Evolutionary conservation across 352 stramenopile species (phyloP).

Genomic region (Globisporangium middletonii): DNA sequence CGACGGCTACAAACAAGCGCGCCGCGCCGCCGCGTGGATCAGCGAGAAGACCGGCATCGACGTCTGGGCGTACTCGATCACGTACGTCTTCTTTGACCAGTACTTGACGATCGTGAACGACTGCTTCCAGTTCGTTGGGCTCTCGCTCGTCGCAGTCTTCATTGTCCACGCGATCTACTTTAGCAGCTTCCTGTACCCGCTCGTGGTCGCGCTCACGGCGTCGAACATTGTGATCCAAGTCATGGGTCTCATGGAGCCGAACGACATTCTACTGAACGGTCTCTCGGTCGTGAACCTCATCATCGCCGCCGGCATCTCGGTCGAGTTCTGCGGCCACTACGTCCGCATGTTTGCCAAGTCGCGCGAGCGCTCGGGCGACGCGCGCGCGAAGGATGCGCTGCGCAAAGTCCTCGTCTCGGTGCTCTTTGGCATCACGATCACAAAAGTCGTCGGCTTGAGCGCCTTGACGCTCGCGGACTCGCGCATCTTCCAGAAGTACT

Average conservation of each 20-base stretch:
- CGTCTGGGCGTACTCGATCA: slow-evolving; percentile 60
- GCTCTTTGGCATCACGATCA: slow-evolving; percentile 84
- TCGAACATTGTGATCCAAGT: slow-evolving; percentile 54
- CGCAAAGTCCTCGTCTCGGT: slow-evolving; percentile 60
- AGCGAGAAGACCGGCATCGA: slow-evolving; percentile 58
- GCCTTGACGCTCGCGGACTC: slow-evolving; percentile 77
- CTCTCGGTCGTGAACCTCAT: slow-evolving; percentile 81
- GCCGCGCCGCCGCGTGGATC: slow-evolving; percentile 56
- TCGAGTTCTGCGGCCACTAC: slow-evolving; percentile 80
- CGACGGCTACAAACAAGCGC: slow-evolving; percentile 47
- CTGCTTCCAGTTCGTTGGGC: slow-evolving; percentile 41
- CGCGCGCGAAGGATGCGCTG: slow-evolving; percentile 44
- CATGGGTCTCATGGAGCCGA: slow-evolving; percentile 52
- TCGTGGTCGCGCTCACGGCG: slow-evolving; percentile 34
- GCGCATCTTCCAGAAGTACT: slow-evolving; percentile 88
- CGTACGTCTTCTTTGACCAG: slow-evolving; percentile 65
- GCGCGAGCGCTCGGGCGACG: slow-evolving; percentile 21
- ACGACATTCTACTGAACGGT: slow-evolving; percentile 71
- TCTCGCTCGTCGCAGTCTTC: slow-evolving; percentile 42
- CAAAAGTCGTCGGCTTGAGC: slow-evolving; percentile 80
- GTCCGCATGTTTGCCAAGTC: slow-evolving; percentile 54
- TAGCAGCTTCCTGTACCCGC: slow-evolving; percentile 34
- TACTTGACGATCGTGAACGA: slow-evolving; percentile 54
- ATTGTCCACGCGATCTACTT: slow-evolving; percentile 43
- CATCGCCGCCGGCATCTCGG: slow-evolving; percentile 60